Evolutionary conservation across 345 rosid genomes (phyloP).

Genomic region (Acer yangbiense): DNA sequence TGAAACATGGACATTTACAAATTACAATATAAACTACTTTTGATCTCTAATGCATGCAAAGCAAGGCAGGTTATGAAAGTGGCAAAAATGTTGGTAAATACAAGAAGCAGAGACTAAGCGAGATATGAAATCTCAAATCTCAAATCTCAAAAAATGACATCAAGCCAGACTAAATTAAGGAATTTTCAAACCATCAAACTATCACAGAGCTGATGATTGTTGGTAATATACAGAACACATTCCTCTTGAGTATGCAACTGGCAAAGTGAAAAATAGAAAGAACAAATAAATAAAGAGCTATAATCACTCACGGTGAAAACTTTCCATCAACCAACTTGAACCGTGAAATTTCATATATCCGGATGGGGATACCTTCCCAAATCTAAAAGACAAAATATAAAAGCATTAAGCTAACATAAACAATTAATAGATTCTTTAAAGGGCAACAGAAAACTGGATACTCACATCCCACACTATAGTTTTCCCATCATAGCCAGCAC

Average conservation of each 20-base stretch:
- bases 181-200: neutral
- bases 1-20: neutral
- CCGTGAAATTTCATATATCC: constrained; percentile 83
- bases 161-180: neutral
- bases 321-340: constrained; percentile 99
- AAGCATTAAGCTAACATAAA: constrained; percentile 19
- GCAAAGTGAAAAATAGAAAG: neutral
- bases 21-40: neutral
- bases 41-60: constrained; percentile 5
- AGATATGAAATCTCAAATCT: neutral
- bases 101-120: neutral
- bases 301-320: constrained; percentile 89
- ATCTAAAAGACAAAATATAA: constrained; percentile 54
- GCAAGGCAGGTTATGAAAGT: neutral
- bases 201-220: neutral
- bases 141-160: neutral
- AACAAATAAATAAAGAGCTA: neutral
- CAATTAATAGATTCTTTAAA: constrained; percentile 19
- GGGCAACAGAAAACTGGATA: constrained; percentile 33
- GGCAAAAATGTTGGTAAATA: neutral
- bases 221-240: neutral
- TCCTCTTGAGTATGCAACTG: neutral
- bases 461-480: constrained; percentile 99
- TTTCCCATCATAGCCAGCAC: constrained; percentile 98
- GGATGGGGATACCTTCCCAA: constrained; percentile 97